Conservation (phyloP, 164 flowering plant genomes). For the Umbellularia californica region DNA sequence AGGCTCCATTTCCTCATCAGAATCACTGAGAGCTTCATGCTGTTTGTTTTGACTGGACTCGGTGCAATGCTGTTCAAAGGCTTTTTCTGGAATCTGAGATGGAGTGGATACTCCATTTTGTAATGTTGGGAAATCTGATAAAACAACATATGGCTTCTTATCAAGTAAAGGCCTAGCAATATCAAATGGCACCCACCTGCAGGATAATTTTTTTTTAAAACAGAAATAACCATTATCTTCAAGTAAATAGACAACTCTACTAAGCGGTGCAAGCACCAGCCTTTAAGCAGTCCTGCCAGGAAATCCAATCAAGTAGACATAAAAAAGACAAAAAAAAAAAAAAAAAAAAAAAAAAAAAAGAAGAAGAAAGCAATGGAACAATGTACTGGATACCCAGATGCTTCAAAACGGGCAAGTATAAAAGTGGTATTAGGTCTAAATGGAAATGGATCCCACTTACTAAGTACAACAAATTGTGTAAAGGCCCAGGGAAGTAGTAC, state of each 20-base stretch:
- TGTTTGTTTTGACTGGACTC: slow-evolving; percentile 30
- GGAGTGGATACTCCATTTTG: slow-evolving; percentile 36
- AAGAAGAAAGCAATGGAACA: too few species aligned
- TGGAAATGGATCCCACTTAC: too few species aligned
- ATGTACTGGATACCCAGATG: not conserved
- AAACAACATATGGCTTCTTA: slow-evolving; percentile 50
- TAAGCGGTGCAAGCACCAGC: not conserved
- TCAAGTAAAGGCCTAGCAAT: slow-evolving; percentile 68
- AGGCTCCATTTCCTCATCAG: slow-evolving; percentile 48
- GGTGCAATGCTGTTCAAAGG: slow-evolving; percentile 27
- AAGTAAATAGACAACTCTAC: not conserved
- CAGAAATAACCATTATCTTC: not conserved
- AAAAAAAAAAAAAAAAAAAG: too few species aligned
- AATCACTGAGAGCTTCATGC: slow-evolving; percentile 38
- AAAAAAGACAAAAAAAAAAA: too few species aligned
- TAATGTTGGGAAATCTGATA: slow-evolving; percentile 48
- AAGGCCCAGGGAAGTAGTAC: too few species aligned
- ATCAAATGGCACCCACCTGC: slow-evolving; percentile 83
- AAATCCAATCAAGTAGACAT: not conserved
- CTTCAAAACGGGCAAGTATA: not conserved
- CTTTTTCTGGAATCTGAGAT: slow-evolving; percentile 20
- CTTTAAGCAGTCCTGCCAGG: not conserved
- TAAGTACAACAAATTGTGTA: too few species aligned
- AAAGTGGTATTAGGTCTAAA: too few species aligned
- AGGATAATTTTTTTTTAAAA: slow-evolving; percentile 3